A percentile compares a stretch with the other conserved stretches of the same genome.
Conservation (phyloP, 116 monocot species). For the Dioscorea cayenensis region DNA sequence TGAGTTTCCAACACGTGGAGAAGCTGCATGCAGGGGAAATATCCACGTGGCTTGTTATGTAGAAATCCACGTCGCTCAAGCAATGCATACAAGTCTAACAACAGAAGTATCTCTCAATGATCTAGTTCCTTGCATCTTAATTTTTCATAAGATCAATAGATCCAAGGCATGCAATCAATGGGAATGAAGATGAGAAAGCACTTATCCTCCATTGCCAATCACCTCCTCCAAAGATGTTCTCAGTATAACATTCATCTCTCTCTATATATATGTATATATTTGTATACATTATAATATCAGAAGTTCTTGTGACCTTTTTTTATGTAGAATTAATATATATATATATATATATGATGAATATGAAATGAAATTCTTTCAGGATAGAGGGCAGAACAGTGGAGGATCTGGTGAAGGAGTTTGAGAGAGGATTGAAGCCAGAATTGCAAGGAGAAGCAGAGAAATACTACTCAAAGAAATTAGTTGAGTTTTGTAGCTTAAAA, state of each 20-base stretch:
- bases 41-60: no score
- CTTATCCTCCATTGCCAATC: conserved; percentile 26
- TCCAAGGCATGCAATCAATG: no score
- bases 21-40: no score
- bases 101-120: no score
- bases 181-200: conserved; percentile 18
- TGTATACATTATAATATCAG: neutral
- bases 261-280: neutral
- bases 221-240: conserved; percentile 22
- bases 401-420: conserved; percentile 57
- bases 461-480: conserved; percentile 51
- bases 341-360: neutral
- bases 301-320: neutral
- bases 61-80: no score
- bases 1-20: no score
- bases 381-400: conserved; percentile 42
- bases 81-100: no score
- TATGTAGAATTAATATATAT: neutral
- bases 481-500: conserved; percentile 69
- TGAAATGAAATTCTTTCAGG: conserved; percentile 20
- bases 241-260: conserved; percentile 6
- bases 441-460: conserved; percentile 9
- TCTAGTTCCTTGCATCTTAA: no score
- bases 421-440: conserved; percentile 24
- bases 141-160: no score